Conservation (phyloP, 1,139 yeast species). For the Pichia norvegensis region DNA sequence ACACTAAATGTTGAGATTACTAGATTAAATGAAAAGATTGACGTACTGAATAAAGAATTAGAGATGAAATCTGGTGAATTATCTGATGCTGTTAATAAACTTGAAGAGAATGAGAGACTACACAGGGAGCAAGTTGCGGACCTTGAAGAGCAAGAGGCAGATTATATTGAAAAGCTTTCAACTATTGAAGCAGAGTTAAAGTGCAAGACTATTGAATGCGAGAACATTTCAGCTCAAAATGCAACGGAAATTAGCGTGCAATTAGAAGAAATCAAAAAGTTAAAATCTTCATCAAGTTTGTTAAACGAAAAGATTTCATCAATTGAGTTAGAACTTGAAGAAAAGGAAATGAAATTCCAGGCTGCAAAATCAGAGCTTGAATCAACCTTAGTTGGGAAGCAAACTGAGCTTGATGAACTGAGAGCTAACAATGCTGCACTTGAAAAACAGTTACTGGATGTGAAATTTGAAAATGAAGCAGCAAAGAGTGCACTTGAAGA, state of each 20-base stretch:
- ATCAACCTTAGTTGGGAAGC: neutral
- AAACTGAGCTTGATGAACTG: neutral
- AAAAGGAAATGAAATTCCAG: neutral
- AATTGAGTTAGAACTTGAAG: neutral
- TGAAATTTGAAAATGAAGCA: neutral
- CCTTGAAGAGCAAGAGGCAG: neutral
- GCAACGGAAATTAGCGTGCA: neutral
- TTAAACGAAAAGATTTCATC: neutral
- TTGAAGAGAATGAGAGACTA: neutral
- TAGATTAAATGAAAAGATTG: neutral
- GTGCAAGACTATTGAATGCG: neutral
- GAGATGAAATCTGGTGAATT: neutral
- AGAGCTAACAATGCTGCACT: neutral
- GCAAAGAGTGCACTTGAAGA: neutral
- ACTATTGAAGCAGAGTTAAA: neutral
- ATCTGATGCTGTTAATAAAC: neutral
- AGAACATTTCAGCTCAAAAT: neutral
- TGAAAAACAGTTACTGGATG: neutral
- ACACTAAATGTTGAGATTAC: neutral
- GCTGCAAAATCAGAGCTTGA: constrained; percentile 1
- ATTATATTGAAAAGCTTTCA: neutral
- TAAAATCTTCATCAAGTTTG: neutral
- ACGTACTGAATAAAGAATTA: neutral
- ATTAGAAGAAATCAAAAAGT: neutral
- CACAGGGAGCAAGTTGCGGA: neutral